Evolutionary conservation across 495 filamentous ascomycete species (phyloP), one percentile per base, ranked within the genome.

Genomic region (Hypoxylon fragiforme): DNA sequence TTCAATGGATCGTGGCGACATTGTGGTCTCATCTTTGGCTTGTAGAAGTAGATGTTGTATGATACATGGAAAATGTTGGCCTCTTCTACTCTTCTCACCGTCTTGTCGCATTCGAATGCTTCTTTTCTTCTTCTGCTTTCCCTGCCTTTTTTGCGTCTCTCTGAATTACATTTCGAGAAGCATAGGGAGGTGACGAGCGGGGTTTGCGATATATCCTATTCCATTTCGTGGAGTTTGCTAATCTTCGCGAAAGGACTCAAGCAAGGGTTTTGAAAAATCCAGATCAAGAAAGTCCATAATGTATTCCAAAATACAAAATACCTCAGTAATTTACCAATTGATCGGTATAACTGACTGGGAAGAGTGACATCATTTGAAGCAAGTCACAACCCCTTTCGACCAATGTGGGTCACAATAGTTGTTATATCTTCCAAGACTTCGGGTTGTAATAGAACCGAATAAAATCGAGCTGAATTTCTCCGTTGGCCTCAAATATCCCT

Each of bases 351-450:
- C 35, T 4, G 24, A 28, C 24, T 38, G 28, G 9, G 39, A 24
- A 20, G 11, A n/a, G 48, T 61, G 57, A 61, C 57, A 55, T 61
- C 46, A 55, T 45, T 19, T 41, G 22, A 55, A 39, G 26, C 7
- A 36, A 32, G 34, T 22, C 16, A 28, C 50, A 37, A 15, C 57
- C 41, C 46, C 35, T 50, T 54, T 50, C 22, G 21, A 42, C 26
- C 26, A 38, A 19, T 30, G 57, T 51, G 51, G 50, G 36, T 39
- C 20, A 18, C 22, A 59, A 54, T 45, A 12, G 40, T 50, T 50
- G 50, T 54, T 41, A 30, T 36, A 60, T 42, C 34, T 54, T 34
- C 51, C 45, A 50, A 47, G 40, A 42, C 18, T 44, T 61, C 46
- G 57, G 50, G 41, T 43, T 7, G 50, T 43, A 8, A 51, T 42